These are phyloP conservation scores for Exophiala viscosa DNA, from an alignment of 2,329 filamentous ascomycete species.

Conservation along the genomic window DNA sequence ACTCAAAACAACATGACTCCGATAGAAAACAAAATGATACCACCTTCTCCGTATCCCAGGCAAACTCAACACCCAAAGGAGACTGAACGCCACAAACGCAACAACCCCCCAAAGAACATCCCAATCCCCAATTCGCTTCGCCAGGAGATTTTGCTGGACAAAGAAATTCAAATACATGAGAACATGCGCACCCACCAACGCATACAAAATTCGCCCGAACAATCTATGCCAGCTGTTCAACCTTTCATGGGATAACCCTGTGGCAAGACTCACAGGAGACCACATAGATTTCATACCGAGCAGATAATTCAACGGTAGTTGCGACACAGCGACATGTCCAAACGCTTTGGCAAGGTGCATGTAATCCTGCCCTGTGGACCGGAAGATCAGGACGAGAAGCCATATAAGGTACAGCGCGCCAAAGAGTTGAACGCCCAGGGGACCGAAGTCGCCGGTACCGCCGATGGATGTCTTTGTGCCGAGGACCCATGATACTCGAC, in stretches of 20 bases:
- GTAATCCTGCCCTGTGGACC: conserved; percentile 45
- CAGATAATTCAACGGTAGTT: conserved; percentile 58
- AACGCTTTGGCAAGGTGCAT: conserved; percentile 62
- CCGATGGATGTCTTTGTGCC: conserved; percentile 12
- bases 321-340: conserved; percentile 57
- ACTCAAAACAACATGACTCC: conserved; percentile 53
- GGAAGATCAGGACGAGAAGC: conserved; percentile 23
- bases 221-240: conserved; percentile 58
- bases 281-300: conserved; percentile 40
- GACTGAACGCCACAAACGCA: conserved; percentile 44
- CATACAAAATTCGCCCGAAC: conserved; percentile 53
- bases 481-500: conserved; percentile 21
- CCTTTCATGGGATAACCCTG: conserved; percentile 52
- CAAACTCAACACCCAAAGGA: conserved; percentile 49
- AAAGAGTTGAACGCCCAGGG: conserved; percentile 19
- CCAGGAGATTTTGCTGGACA: conserved; percentile 47
- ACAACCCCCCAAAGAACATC: conserved; percentile 57
- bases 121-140: conserved; percentile 52
- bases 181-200: conserved; percentile 52
- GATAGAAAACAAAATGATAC: conserved; percentile 53
- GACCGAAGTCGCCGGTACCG: conserved; percentile 25
- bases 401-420: conserved; percentile 20
- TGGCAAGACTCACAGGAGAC: conserved; percentile 50
- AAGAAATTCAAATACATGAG: conserved; percentile 58
- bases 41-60: conserved; percentile 44